phyloP scores from a whole-genome alignment of 2,329 filamentous ascomycete genomes.

The Berkeleyomyces rouxiae region DNA sequence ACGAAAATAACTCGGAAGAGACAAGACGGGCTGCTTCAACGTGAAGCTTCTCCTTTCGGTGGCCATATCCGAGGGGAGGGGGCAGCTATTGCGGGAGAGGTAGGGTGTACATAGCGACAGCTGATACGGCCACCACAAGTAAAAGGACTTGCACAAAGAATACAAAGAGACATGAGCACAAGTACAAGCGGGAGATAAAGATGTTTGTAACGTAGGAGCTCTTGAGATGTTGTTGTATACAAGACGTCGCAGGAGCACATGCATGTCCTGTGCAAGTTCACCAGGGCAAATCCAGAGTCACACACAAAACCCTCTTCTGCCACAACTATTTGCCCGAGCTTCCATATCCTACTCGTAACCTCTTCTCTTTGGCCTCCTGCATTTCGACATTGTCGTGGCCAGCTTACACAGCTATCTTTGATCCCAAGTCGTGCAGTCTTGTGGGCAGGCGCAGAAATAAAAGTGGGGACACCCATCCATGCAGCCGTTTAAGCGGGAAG shows the following conservation, averaged over 20 bases:
- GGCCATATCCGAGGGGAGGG: neutral
- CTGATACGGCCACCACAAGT: too few species aligned
- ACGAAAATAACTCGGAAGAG: slow-evolving; percentile 3
- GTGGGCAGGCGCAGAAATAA: neutral
- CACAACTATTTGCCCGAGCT: neutral
- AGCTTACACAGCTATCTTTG: neutral
- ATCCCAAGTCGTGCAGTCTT: neutral
- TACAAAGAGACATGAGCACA: too few species aligned
- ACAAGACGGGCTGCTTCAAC: neutral
- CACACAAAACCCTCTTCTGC: neutral
- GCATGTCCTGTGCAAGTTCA: neutral
- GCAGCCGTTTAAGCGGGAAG: neutral
- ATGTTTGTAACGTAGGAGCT: neutral
- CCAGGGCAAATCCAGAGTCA: neutral
- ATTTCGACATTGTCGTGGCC: neutral
- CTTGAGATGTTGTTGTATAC: too few species aligned
- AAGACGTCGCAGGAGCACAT: too few species aligned
- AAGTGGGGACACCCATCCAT: neutral
- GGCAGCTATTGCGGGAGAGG: neutral
- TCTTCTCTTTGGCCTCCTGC: too few species aligned
- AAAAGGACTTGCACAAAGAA: too few species aligned
- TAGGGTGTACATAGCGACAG: neutral
- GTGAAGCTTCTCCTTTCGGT: neutral
- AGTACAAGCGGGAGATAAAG: too few species aligned
- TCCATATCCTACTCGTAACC: too few species aligned